Evolutionary conservation across 2,329 filamentous ascomycete genomes (phyloP), one percentile per base, ranked within the genome.

Genomic region (Herpotrichia juniperi): DNA sequence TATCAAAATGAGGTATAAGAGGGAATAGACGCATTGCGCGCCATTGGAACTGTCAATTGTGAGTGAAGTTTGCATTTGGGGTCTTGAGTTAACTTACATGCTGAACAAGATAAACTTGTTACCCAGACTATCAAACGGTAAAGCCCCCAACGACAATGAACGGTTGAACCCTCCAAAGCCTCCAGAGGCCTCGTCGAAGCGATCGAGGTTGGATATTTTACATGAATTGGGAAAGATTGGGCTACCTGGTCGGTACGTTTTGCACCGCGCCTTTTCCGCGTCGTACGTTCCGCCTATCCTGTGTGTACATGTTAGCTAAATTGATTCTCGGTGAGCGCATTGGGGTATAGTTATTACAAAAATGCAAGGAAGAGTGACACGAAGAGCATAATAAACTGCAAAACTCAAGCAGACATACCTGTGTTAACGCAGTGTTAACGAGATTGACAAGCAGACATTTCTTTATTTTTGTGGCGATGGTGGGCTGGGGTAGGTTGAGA

Each of bases 381-480:
- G 11, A 21, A 50, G 1, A 67, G n/a, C 47, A 72, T 55, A 17
- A 34, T 57, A 68, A 37, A 30, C 50, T 55, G 24, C 58, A 67
- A 25, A 64, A 51, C 46, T 63, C 57, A 12, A 68, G 54, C 4
- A 68, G 56, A 22, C 47, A 51, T 57, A 72, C 66, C 32, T 71
- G 67, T 21, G 59, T 62, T 14, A 71, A 49, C 1, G 67, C 64
- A 26, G 64, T 69, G 24, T 67, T 67, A 2, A 64, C 67, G 4
- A 71, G 53, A 40, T 67, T 70, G 1, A 58, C 62, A 8, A 69
- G 66, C 1, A 70, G 51, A 26, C 57, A 62, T 31, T 64, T 64
- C 52, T 72, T 70, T 46, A 66, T 48, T 34, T 70, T 70, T 1
- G 68, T 71, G 2, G 69, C 63, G 12, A 70, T 62, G 1, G 63